Base-by-base conservation (phyloP, 768 basidiomycete species). In the Kwoniella shandongensis region DNA sequence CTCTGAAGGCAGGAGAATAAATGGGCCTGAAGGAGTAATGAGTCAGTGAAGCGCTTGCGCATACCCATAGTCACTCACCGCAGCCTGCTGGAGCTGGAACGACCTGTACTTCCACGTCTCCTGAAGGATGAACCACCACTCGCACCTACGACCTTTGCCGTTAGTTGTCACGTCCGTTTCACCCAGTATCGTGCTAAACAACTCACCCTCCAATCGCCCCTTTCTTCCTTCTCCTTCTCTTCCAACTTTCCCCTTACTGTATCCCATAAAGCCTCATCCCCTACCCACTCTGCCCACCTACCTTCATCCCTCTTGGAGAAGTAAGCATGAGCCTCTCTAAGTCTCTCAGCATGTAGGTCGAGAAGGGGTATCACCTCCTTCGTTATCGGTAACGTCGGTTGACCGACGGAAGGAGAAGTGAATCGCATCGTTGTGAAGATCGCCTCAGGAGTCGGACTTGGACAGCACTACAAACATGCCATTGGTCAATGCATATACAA, bases 351-450 rank as follows among this genome's bases (percentile, higher is more conserved):
- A 53, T 73, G 72, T 13, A 55, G 27, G 11, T 59, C 47, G 6
- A 68, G 41, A 8, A 73, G 48, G 2, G 69, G 72, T 3, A 73
- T 51, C 4, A 51, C 45, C 2, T 48, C 42, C 27, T 39, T 25
- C 45, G 40, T 42, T 13, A 68, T 18, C 17, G 39, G 60, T 27
- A 44, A 3, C 13, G 38, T 51, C 13, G 39, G 5, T 1, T 1
- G 26, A 38, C n/a, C 6, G 10, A 23, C 3, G 38, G 45, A 39
- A 8, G 62, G 49, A 3, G 68, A 65, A 20, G 67, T 69, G 46
- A 57, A 73, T 15, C 72, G 57, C n/a, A 68, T 39, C 7, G 72
- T 73, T 7, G 72, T 69, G 44, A 73, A 73, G 17, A 62, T 26
- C 29, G 60, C 48, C 22, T 48, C 52, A 25, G 61, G 51, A 15